phyloP scores from a whole-genome alignment of 1,139 yeast genomes.

The Arxiozyma telluris region DNA sequence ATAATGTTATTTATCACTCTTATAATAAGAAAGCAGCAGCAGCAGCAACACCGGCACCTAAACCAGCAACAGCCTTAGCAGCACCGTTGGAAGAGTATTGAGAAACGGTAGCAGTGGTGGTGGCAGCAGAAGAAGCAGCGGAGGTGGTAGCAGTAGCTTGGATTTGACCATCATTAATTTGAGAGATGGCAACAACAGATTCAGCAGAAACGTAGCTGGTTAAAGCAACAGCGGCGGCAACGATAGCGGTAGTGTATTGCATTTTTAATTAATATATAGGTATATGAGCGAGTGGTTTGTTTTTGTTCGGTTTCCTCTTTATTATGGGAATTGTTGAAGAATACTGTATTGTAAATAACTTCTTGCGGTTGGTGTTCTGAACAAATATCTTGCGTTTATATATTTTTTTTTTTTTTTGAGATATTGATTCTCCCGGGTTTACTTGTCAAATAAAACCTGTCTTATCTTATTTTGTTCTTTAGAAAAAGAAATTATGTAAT shows the following conservation, averaged over 20 bases:
- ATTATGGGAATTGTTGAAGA: no score
- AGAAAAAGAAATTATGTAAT: not conserved
- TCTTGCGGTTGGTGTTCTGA: not conserved
- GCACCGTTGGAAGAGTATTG: constrained; percentile 4
- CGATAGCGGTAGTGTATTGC: constrained; percentile 14
- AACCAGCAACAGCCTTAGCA: constrained; percentile 3
- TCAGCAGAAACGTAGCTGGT: constrained; percentile 26
- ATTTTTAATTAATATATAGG: constrained; percentile 1
- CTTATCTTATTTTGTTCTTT: not conserved
- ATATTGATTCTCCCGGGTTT: not conserved
- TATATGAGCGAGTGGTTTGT: not conserved
- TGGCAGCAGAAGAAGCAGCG: constrained; percentile 25
- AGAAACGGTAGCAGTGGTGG: constrained; percentile 5
- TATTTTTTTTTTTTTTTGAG: no score
- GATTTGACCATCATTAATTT: constrained; percentile 1
- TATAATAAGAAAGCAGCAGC: constrained; percentile 5
- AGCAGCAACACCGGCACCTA: constrained; percentile 5
- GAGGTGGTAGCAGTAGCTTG: constrained; percentile 23
- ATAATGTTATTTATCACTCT: not conserved
- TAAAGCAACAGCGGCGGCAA: constrained; percentile 16
- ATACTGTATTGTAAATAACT: no score
- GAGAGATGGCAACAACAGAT: constrained; percentile 12
- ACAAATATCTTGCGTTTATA: not conserved
- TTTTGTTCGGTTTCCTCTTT: not conserved
- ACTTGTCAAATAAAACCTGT: not conserved